These are phyloP conservation scores for Oleoguttula mirabilis DNA, from an alignment of 495 filamentous ascomycete species.

Conservation along the genomic window DNA sequence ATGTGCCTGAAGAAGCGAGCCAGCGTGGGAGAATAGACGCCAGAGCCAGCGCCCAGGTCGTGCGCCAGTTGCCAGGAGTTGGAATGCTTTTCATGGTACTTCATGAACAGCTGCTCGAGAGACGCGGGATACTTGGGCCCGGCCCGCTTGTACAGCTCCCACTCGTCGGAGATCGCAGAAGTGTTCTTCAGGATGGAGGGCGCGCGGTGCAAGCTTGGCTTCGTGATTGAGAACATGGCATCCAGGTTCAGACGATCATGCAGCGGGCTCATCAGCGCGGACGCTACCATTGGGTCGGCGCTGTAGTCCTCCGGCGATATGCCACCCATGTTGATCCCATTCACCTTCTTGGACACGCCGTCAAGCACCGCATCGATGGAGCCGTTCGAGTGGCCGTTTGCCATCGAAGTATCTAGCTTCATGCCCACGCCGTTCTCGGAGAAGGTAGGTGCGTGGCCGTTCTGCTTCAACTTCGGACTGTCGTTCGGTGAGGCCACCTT, in stretches of 20 bases:
- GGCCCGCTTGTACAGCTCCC: slow-evolving; percentile 19
- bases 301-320: slow-evolving; percentile 7
- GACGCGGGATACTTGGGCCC: slow-evolving; percentile 14
- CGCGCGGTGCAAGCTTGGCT: slow-evolving; percentile 4
- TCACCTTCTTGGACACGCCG: too few relatives aligned
- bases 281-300: slow-evolving; percentile 8
- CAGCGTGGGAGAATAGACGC: slow-evolving; percentile 13
- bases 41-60: slow-evolving; percentile 15
- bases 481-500: slow-evolving; percentile 2
- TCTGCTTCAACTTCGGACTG: neutral
- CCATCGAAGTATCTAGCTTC: slow-evolving; percentile 5
- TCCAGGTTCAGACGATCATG: slow-evolving; percentile 4
- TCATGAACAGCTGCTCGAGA: slow-evolving; percentile 14
- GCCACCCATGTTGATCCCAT: too few relatives aligned
- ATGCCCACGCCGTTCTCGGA: neutral
- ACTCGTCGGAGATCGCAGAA: neutral
- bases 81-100: slow-evolving; percentile 16
- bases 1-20: slow-evolving; percentile 16
- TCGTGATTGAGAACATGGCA: neutral
- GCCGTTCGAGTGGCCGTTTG: neutral
- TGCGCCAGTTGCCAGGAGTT: slow-evolving; percentile 20
- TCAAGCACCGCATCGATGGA: slow-evolving; percentile 1
- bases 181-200: neutral
- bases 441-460: too few relatives aligned
- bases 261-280: slow-evolving; percentile 9